Percentiles rank a stretch among this genome's conserved stretches.
These are phyloP conservation scores for Epichloe hybrida DNA, from an alignment of 2,329 filamentous ascomycete species.

Conservation along the genomic window DNA sequence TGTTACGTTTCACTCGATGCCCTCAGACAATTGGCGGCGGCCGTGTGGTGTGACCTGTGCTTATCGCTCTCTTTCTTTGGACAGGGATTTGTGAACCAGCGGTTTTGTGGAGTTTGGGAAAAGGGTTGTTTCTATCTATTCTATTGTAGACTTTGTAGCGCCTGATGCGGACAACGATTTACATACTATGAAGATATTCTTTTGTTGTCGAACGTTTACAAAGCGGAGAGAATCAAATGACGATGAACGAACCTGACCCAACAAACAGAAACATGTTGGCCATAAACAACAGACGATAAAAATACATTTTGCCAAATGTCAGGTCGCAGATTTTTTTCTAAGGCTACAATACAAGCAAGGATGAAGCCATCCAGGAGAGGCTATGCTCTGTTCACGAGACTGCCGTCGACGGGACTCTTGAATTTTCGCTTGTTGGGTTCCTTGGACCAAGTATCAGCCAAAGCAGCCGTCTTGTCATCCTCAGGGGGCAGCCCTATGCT, in stretches of 20 bases:
- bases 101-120: background rate
- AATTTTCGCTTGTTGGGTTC: constrained; percentile 35
- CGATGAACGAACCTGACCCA: background rate
- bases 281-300: fast-evolving
- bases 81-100: background rate
- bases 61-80: background rate
- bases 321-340: background rate
- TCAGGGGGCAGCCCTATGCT: constrained; percentile 59
- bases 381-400: constrained; percentile 28
- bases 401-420: constrained; percentile 40
- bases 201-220: background rate
- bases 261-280: background rate
- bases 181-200: background rate
- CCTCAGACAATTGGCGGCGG: background rate
- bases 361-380: background rate
- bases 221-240: background rate
- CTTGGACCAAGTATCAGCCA: constrained; percentile 68
- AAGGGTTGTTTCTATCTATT: background rate
- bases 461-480: constrained; percentile 61
- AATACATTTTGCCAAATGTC: background rate
- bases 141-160: background rate
- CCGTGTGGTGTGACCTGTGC: background rate
- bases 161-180: background rate
- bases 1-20: background rate
- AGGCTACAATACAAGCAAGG: background rate